Base-by-base conservation (phyloP, 805 yeast species). In the Maudiozyma bulderi region DNA sequence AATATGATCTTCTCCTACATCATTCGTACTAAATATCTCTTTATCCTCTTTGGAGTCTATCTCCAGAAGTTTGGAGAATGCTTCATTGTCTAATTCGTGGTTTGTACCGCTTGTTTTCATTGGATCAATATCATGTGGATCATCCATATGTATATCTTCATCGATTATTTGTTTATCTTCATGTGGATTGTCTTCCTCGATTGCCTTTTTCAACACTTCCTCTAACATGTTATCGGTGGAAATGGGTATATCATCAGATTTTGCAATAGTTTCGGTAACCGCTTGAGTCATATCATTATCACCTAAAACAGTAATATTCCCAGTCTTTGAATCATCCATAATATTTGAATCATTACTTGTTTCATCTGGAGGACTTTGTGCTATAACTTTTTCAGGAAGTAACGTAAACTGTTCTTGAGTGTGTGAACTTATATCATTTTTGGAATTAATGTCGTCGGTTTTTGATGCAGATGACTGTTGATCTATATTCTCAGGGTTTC, bases 41-140 rank as follows among this genome's bases (percentile, higher is more conserved):
- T 54, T 46, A 35, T 65, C 68, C 47, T 60, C 54, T 50, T 63
- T 63, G 11, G 62, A 54, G 47, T 65, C 65, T 43, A 66, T 57
- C 38, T 60, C 68, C 31, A 64, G 48, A 13, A 66, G 49, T 47
- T 61, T 65, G 13, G 66, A 60, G 46, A 65, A 59, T 40, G 60
- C 63, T 44, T 60, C 64, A 42, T 57, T 54, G 31, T 60, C 65
- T 9, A 62, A 46, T 26, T 55, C 51, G 28, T 55, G 62, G 8
- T 60, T 57, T 26, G 61, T 14, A 39, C 3, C 42, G 28, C 20
- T 29, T 26, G 20, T 33, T 46, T 39, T 39, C 42, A 28, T 3
- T 15, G 14, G n/a, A 39, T 39, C 58, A 26, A 50, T n/a, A 20
- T 15, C 40, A 15, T 26, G 26, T 8, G 14, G 11, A 8, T 14